Evolutionary conservation across 2,329 filamentous ascomycete species (phyloP).

Genomic region (Aurifilum marmelostoma): DNA sequence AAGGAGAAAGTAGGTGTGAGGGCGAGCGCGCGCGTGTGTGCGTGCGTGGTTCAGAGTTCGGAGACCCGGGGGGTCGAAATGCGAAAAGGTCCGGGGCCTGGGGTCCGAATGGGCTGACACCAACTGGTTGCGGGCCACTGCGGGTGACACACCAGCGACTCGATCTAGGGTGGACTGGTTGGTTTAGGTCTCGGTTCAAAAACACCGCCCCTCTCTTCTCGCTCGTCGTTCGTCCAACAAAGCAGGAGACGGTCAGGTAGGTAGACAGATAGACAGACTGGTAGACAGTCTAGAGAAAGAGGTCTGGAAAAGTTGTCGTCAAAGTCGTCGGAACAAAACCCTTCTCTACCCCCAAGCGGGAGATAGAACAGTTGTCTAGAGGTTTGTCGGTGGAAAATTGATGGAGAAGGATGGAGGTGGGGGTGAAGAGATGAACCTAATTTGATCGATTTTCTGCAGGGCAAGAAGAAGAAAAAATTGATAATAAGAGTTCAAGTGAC

Average conservation of each 20-base stretch:
- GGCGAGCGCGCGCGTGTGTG: not conserved
- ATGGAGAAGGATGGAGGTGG: too few species aligned
- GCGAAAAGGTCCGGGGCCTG: constrained; percentile 24
- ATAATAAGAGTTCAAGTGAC: not conserved
- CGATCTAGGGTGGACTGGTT: not conserved
- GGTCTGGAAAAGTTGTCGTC: not conserved
- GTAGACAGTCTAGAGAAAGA: not conserved
- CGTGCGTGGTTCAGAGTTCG: constrained; percentile 14
- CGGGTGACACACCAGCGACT: constrained; percentile 7
- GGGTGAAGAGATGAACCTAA: not conserved
- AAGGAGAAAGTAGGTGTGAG: not conserved
- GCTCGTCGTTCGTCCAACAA: too few species aligned
- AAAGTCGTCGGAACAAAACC: not conserved
- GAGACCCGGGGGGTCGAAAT: constrained; percentile 25
- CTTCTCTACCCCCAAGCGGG: not conserved
- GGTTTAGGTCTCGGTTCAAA: not conserved
- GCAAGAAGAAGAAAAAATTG: too few species aligned
- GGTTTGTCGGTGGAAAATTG: not conserved
- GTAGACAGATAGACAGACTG: not conserved
- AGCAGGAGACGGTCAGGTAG: too few species aligned
- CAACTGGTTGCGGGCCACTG: constrained; percentile 9
- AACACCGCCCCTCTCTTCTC: not conserved
- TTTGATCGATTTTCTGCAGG: not conserved
- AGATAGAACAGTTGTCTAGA: not conserved
- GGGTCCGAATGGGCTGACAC: constrained; percentile 21